These are phyloP conservation scores for Saitozyma sp. DNA, from an alignment of 768 basidiomycete genomes.

Conservation along the genomic window DNA sequence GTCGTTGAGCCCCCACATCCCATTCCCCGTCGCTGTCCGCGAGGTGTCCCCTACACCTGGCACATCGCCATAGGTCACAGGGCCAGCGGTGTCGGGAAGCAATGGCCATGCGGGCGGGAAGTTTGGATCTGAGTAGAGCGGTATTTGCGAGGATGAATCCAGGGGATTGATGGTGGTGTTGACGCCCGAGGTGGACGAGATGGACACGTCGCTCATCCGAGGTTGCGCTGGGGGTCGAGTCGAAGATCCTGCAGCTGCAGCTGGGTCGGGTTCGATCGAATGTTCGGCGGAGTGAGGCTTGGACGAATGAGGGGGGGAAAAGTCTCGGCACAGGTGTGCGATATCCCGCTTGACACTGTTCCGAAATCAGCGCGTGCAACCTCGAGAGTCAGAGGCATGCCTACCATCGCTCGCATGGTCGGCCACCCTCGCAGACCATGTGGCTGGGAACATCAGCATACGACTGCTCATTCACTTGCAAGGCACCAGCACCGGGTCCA, in stretches of 20 bases:
- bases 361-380: conserved; percentile 8
- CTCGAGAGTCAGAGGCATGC: conserved; percentile 10
- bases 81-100: conserved; percentile 27
- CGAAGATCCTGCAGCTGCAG: not conserved
- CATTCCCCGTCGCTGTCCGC: not conserved
- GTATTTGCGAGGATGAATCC: conserved; percentile 2
- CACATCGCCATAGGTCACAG: conserved; percentile 16
- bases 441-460: conserved; percentile 34
- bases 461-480: not conserved
- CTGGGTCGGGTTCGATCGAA: conserved; percentile 4
- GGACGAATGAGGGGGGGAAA: conserved; percentile 51
- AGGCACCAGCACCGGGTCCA: not conserved
- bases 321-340: conserved; percentile 89
- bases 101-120: conserved; percentile 48
- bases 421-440: conserved; percentile 52
- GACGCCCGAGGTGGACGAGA: conserved; percentile 1
- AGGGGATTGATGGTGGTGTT: conserved; percentile 8
- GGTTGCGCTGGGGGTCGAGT: conserved; percentile 1
- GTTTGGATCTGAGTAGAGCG: conserved; percentile 37
- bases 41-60: not conserved
- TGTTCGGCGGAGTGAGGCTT: conserved; percentile 12
- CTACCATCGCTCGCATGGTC: conserved; percentile 88
- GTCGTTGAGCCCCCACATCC: conserved; percentile 29
- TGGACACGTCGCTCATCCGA: not conserved
- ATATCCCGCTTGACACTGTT: conserved; percentile 92